A percentile compares a stretch with the other conserved stretches of the same genome.
Evolutionary conservation across 192 early-diverging fungal species (phyloP).

Genomic region (Rhizoclosmatium globosum): DNA sequence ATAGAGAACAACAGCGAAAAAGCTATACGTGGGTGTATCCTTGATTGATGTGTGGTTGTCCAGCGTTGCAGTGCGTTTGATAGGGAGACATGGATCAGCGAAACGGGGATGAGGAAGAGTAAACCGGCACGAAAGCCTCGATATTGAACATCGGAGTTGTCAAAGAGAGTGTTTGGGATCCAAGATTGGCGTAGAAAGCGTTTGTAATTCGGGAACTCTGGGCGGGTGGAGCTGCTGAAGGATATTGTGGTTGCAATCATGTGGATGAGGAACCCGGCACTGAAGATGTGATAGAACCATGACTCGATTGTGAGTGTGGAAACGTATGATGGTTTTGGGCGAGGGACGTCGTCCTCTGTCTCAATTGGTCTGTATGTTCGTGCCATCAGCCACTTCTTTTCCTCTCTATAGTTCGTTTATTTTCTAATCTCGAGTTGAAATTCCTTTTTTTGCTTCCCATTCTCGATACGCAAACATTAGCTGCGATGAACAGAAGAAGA

Average conservation of each 20-base stretch:
- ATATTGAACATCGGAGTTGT: constrained; percentile 81
- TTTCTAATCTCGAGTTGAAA: neutral
- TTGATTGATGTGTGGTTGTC: neutral
- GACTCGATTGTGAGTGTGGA: no score
- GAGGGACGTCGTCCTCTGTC: no score
- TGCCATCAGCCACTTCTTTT: no score
- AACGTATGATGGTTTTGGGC: no score
- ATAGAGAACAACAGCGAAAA: constrained; percentile 70
- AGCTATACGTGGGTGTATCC: constrained; percentile 63
- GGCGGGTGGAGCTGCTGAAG: neutral
- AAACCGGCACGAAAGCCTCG: constrained; percentile 73
- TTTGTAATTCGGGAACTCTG: neutral
- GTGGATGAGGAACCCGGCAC: no score
- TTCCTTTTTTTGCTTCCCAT: neutral
- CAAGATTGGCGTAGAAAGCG: neutral
- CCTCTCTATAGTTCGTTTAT: neutral
- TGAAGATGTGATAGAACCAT: no score
- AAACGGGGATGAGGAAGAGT: constrained; percentile 55
- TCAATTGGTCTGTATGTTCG: no score
- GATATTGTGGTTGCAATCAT: no score
- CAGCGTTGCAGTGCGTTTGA: constrained; percentile 53
- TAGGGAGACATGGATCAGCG: constrained; percentile 56
- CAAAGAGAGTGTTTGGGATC: neutral
- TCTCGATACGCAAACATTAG: constrained; percentile 23
- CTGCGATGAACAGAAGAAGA: constrained; percentile 22